Conservation (phyloP, 1,284 basidiomycete species). For the Ceratobasidium sp. region DNA sequence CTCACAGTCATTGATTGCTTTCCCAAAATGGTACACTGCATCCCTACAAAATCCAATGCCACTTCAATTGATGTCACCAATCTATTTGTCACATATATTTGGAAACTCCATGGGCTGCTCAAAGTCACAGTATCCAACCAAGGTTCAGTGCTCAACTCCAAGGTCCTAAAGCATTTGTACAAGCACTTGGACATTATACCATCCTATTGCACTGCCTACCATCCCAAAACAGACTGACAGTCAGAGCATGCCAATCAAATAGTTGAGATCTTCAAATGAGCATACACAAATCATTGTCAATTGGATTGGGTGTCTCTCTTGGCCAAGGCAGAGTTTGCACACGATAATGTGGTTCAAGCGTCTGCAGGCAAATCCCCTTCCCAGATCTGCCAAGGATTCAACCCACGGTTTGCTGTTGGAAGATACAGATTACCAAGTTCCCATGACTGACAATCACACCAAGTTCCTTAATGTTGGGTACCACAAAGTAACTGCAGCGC, state of each 20-base stretch:
- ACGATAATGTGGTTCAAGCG: background rate
- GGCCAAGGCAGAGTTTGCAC: background rate
- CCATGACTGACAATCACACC: background rate
- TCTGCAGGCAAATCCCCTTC: no score
- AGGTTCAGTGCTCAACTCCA: background rate
- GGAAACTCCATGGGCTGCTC: constrained; percentile 5
- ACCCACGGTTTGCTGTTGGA: constrained; percentile 11
- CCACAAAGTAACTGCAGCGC: constrained; percentile 4
- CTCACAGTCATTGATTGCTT: no score
- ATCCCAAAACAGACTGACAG: no score
- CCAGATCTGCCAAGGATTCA: no score
- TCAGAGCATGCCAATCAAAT: background rate
- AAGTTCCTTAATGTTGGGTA: background rate
- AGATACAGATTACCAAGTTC: background rate
- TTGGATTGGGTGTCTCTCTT: background rate
- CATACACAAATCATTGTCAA: background rate
- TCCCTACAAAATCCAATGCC: background rate
- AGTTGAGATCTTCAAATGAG: background rate
- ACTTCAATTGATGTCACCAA: constrained; percentile 1
- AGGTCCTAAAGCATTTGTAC: background rate
- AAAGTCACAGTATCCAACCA: background rate
- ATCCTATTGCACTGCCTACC: background rate
- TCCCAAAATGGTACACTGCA: background rate
- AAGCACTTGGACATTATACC: background rate
- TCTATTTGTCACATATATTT: background rate